These are phyloP conservation scores for Sporothrix sp. DNA, from an alignment of 2,329 filamentous ascomycete genomes.

Conservation along the genomic window DNA sequence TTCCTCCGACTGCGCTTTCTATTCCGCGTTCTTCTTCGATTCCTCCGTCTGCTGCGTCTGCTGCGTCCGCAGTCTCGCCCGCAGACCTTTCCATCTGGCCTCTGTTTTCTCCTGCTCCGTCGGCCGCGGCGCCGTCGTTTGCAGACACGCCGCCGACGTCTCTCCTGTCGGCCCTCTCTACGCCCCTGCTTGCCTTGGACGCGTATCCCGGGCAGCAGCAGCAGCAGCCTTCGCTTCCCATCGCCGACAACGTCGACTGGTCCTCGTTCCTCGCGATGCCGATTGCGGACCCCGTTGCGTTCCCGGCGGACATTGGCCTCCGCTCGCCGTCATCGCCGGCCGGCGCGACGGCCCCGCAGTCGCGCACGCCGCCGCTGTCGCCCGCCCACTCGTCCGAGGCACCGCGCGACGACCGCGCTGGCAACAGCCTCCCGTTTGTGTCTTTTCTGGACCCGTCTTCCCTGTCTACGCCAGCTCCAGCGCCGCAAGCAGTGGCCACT, in stretches of 20 bases:
- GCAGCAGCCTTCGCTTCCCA: neutral
- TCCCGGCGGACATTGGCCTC: neutral
- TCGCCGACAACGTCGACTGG: constrained; percentile 10
- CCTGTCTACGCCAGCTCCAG: neutral
- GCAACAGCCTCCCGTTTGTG: neutral
- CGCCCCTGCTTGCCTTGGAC: neutral
- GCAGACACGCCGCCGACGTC: neutral
- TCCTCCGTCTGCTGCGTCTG: neutral
- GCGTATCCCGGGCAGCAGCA: neutral
- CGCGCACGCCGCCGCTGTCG: constrained; percentile 7
- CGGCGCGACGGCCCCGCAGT: constrained; percentile 4
- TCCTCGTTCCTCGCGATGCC: constrained; percentile 7
- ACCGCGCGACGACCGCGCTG: neutral
- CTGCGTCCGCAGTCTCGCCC: neutral
- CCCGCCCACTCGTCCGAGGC: constrained; percentile 5
- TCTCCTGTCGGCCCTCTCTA: constrained; percentile 3
- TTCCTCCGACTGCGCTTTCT: neutral
- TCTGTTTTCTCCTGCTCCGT: neutral
- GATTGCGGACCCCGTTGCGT: neutral
- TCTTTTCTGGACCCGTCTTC: constrained; percentile 5
- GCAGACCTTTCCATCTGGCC: neutral
- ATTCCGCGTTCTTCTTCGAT: neutral
- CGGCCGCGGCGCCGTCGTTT: neutral
- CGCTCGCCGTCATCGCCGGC: neutral
- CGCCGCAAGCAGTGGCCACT: neutral